Evolutionary conservation across 805 yeast genomes (phyloP).

Genomic region (Metschnikowia drakensbergensis): DNA sequence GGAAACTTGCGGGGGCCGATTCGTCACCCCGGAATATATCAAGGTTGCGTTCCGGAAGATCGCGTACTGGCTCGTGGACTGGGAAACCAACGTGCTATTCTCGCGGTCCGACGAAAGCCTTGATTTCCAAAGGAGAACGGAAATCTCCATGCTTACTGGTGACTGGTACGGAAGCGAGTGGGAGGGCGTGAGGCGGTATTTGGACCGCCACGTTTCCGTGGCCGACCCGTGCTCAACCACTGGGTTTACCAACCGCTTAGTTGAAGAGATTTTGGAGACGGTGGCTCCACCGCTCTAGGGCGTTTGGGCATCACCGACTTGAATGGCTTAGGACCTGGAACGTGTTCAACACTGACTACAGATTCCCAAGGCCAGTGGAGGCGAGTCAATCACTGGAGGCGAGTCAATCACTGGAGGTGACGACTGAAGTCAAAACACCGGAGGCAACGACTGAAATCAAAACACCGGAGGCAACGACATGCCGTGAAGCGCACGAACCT

Average conservation of each 20-base stretch:
- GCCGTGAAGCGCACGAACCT: too few species aligned
- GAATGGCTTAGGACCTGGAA: too few species aligned
- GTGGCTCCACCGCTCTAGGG: slow-evolving; percentile 40
- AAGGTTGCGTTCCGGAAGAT: slow-evolving; percentile 38
- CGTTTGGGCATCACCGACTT: too few species aligned
- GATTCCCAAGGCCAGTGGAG: too few species aligned
- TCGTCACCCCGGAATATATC: slow-evolving; percentile 36
- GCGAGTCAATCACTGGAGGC: too few species aligned
- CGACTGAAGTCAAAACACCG: too few species aligned
- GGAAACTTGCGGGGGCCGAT: slow-evolving; percentile 9
- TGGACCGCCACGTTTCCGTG: slow-evolving; percentile 19
- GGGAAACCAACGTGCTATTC: slow-evolving; percentile 31
- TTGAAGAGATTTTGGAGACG: slow-evolving; percentile 33
- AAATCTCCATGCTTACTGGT: slow-evolving; percentile 35
- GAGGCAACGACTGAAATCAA: too few species aligned
- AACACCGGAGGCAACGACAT: too few species aligned
- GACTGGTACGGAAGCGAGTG: slow-evolving; percentile 45
- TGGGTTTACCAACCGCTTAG: slow-evolving; percentile 31
- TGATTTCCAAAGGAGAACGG: slow-evolving; percentile 21
- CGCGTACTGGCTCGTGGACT: slow-evolving; percentile 43
- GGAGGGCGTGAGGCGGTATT: slow-evolving; percentile 27
- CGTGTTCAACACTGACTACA: too few species aligned
- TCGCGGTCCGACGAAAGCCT: slow-evolving; percentile 1
- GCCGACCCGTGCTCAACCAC: slow-evolving; percentile 26
- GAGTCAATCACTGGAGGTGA: too few species aligned